A percentile compares a stretch with the other conserved stretches of the same genome.
phyloP scores from a whole-genome alignment of 2,329 filamentous ascomycete genomes.

The Trichoderma sp. region DNA sequence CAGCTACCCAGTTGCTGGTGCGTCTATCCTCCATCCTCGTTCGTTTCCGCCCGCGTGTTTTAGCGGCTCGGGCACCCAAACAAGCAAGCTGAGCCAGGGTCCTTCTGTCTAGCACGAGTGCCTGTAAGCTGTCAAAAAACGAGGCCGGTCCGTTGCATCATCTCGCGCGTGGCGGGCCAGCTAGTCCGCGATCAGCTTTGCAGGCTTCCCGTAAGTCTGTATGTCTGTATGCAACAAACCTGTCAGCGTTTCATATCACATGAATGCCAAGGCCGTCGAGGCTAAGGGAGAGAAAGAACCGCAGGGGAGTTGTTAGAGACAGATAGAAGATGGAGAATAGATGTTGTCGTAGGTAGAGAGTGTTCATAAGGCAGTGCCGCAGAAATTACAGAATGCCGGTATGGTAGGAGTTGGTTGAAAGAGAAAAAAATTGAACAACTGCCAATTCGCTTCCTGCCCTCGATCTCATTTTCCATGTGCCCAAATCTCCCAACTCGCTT shows the following conservation, averaged over 20 bases:
- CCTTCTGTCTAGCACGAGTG: background rate
- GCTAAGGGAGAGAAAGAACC: background rate
- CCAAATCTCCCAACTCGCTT: background rate
- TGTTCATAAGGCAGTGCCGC: background rate
- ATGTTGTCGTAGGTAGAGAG: background rate
- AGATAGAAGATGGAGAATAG: background rate
- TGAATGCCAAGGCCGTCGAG: background rate
- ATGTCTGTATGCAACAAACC: background rate
- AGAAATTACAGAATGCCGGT: background rate
- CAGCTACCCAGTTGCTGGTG: background rate
- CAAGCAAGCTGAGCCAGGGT: background rate
- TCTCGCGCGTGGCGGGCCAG: conserved; percentile 12
- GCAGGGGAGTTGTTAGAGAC: background rate
- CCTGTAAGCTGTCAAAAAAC: conserved; percentile 5
- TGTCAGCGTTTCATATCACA: conserved; percentile 4
- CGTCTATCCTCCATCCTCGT: background rate
- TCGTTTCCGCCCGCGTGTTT: background rate
- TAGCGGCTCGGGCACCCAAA: background rate
- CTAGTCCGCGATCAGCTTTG: background rate
- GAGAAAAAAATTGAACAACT: background rate
- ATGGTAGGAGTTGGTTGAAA: background rate
- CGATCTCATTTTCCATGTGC: background rate
- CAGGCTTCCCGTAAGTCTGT: background rate
- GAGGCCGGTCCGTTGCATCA: conserved; percentile 1
- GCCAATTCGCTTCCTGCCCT: background rate